phyloP scores from a whole-genome alignment of 495 filamentous ascomycete species.

The Coniosporium apollinis region DNA sequence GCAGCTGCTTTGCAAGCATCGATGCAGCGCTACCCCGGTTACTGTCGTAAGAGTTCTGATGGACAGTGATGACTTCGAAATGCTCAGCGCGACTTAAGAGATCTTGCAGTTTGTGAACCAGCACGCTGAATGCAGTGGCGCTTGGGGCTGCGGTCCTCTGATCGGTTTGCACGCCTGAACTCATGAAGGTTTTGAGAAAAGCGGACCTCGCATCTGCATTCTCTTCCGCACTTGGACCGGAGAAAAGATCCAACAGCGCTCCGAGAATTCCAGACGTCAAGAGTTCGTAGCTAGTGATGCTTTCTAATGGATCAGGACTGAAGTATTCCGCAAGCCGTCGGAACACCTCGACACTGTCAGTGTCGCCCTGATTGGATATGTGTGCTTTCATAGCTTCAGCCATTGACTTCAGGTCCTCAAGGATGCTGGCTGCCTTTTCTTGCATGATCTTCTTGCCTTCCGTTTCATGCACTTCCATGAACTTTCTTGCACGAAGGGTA shows the following conservation, averaged over 20 bases:
- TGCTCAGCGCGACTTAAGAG: slow-evolving; percentile 90
- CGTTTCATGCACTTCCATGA: slow-evolving; percentile 68
- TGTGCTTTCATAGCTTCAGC: slow-evolving; percentile 52
- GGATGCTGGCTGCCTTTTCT: slow-evolving; percentile 57
- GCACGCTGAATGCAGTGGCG: slow-evolving; percentile 72
- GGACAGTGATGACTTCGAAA: slow-evolving; percentile 92
- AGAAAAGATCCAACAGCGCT: slow-evolving; percentile 67
- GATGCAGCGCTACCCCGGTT: slow-evolving; percentile 83
- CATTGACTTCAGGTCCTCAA: slow-evolving; percentile 53
- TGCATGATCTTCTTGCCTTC: slow-evolving; percentile 52
- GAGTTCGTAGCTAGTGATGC: slow-evolving; percentile 92
- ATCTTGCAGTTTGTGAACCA: slow-evolving; percentile 91
- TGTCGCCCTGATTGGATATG: slow-evolving; percentile 40
- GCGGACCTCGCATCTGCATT: slow-evolving; percentile 52
- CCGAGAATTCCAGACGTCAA: slow-evolving; percentile 79
- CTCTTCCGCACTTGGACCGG: slow-evolving; percentile 30
- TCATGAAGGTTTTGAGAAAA: slow-evolving; percentile 95
- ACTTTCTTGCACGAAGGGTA: slow-evolving; percentile 54
- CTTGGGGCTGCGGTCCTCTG: slow-evolving; percentile 43
- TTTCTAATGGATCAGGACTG: slow-evolving; percentile 70
- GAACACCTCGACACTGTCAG: slow-evolving; percentile 49
- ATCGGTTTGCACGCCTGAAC: slow-evolving; percentile 30
- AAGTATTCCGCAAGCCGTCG: slow-evolving; percentile 70
- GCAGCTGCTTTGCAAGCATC: slow-evolving; percentile 92
- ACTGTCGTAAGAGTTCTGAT: slow-evolving; percentile 81